phyloP scores from a whole-genome alignment of 23 red algal genomes.

The Cyanidium caldarium region DNA sequence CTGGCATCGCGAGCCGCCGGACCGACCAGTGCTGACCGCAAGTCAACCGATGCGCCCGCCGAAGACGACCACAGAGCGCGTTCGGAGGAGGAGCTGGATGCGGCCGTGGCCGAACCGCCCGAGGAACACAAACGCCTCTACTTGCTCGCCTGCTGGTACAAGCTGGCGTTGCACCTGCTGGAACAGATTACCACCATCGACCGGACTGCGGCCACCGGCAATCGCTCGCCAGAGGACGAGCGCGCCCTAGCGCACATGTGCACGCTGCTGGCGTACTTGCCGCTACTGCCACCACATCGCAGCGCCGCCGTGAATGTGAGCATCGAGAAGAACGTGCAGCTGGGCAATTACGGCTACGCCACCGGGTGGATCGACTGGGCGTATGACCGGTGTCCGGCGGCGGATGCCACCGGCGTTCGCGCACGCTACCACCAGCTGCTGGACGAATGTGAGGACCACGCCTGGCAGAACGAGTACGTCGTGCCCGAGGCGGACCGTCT shows the following conservation, averaged over 20 bases:
- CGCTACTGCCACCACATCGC: neutral
- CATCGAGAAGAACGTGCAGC: constrained; percentile 5
- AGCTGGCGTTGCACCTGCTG: neutral
- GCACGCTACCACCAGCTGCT: neutral
- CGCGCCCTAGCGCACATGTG: neutral
- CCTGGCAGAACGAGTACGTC: constrained; percentile 9
- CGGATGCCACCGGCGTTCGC: neutral
- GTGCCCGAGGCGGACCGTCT: neutral
- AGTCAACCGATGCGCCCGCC: too few species aligned
- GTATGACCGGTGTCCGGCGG: neutral
- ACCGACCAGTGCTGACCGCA: too few species aligned
- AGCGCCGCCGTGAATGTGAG: constrained; percentile 1
- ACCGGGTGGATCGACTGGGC: constrained; percentile 3
- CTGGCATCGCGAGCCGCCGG: too few species aligned
- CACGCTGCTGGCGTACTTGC: neutral
- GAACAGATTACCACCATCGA: neutral
- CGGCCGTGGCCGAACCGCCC: neutral
- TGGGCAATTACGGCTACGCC: constrained; percentile 7
- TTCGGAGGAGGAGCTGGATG: too few species aligned
- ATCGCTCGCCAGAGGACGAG: neutral
- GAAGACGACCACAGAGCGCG: too few species aligned
- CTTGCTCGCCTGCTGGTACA: neutral
- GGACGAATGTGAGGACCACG: constrained; percentile 3
- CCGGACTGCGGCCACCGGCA: neutral
- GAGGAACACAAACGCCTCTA: constrained; percentile 3